Percentiles rank a stretch among this genome's conserved stretches.
Conservation (phyloP, 1,139 yeast genomes). For the Kodamaea plutei region DNA sequence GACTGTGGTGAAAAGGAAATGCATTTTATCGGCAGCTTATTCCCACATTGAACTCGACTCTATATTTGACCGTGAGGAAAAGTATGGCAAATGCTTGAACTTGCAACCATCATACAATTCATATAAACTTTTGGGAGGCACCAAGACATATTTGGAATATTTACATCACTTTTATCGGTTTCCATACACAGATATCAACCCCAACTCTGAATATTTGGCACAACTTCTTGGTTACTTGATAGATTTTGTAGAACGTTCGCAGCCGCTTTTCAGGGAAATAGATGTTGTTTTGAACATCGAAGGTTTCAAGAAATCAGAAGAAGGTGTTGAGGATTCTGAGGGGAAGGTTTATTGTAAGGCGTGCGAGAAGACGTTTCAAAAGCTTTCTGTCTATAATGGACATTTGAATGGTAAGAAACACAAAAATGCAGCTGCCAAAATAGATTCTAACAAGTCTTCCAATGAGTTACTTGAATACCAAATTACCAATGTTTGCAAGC, state of each 20-base stretch:
- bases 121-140: slow-evolving; percentile 45
- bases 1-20: slow-evolving; percentile 28
- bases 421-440: slow-evolving; percentile 37
- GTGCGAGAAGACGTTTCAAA: slow-evolving; percentile 65
- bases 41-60: slow-evolving; percentile 43
- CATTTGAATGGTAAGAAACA: slow-evolving; percentile 82
- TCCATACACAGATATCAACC: slow-evolving; percentile 34
- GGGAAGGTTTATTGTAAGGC: slow-evolving; percentile 54
- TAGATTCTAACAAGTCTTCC: neutral
- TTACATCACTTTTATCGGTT: slow-evolving; percentile 43
- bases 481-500: slow-evolving; percentile 19
- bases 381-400: slow-evolving; percentile 58
- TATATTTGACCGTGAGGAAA: slow-evolving; percentile 57
- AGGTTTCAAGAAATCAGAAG: slow-evolving; percentile 20
- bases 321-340: slow-evolving; percentile 12
- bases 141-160: slow-evolving; percentile 47
- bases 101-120: slow-evolving; percentile 45
- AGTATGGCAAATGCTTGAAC: slow-evolving; percentile 63
- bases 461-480: slow-evolving; percentile 1
- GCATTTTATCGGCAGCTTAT: slow-evolving; percentile 48
- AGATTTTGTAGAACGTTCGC: slow-evolving; percentile 40
- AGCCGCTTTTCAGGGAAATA: slow-evolving; percentile 46
- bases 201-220: slow-evolving; percentile 31
- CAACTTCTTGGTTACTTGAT: slow-evolving; percentile 44
- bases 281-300: slow-evolving; percentile 27